A percentile compares a stretch with the other conserved stretches of the same genome.
Conservation (phyloP, 345 rosid species). For the Salix suchowensis region DNA sequence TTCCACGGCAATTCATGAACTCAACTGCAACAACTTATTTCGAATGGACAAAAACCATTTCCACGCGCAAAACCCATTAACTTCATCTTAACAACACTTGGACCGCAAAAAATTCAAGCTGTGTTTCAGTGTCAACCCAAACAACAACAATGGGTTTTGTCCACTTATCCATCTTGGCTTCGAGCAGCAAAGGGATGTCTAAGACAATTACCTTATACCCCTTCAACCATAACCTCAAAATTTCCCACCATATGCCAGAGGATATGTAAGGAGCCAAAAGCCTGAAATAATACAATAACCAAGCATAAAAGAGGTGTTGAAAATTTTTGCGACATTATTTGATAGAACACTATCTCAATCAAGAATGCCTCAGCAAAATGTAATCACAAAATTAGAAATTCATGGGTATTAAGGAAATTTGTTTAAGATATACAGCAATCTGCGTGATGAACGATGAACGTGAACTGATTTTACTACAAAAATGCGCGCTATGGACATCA, state of each 20-base stretch:
- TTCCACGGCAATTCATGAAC: no score
- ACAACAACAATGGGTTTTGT: conserved; percentile 74
- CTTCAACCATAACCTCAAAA: conserved; percentile 65
- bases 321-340: neutral
- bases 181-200: conserved; percentile 78
- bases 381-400: neutral
- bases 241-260: conserved; percentile 57
- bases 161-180: conserved; percentile 81
- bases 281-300: conserved; percentile 32
- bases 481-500: neutral
- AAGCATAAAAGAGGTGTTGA: neutral
- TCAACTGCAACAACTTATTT: no score
- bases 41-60: no score
- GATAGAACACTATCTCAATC: neutral
- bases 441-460: neutral
- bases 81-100: neutral
- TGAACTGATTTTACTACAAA: neutral
- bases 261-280: conserved; percentile 78
- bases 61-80: neutral
- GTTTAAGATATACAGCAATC: neutral
- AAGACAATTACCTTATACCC: conserved; percentile 68
- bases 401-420: neutral
- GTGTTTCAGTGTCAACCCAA: conserved; percentile 70
- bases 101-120: conserved; percentile 7
- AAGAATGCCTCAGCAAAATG: neutral